Conservation (phyloP, 148 eudicot genomes). For the Rhododendron mucronatum region DNA sequence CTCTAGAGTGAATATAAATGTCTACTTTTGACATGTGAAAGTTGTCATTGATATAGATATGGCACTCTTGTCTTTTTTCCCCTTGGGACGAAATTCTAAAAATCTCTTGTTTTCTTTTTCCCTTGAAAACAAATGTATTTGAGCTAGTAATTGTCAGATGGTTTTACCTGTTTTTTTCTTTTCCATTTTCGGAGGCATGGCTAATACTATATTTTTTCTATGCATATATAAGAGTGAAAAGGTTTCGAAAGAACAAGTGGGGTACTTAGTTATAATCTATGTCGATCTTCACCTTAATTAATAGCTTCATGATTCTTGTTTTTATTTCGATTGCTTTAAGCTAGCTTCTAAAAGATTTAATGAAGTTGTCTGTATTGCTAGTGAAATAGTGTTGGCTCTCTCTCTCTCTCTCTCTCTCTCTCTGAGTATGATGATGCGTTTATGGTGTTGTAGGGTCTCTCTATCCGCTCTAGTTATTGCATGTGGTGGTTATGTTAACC, state of each 20-base stretch:
- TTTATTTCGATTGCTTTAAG: background rate
- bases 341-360: background rate
- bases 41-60: background rate
- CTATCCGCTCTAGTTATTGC: constrained; percentile 9
- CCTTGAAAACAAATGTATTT: background rate
- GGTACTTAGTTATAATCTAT: background rate
- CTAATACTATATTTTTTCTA: background rate
- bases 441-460: constrained; percentile 11
- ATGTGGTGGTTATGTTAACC: constrained; percentile 2
- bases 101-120: background rate
- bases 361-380: background rate
- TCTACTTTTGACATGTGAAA: background rate
- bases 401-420: background rate
- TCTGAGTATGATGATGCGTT: background rate
- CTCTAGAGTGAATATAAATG: background rate
- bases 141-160: background rate
- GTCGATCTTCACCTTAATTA: background rate
- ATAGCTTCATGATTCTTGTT: background rate
- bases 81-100: background rate
- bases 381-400: background rate
- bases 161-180: background rate
- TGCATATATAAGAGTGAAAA: background rate
- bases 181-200: background rate
- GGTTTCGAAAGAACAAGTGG: background rate
- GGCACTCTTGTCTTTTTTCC: background rate